Evolutionary conservation across 2,329 filamentous ascomycete species (phyloP), one percentile per base, ranked within the genome.

Genomic region (Gyromitra esculenta): DNA sequence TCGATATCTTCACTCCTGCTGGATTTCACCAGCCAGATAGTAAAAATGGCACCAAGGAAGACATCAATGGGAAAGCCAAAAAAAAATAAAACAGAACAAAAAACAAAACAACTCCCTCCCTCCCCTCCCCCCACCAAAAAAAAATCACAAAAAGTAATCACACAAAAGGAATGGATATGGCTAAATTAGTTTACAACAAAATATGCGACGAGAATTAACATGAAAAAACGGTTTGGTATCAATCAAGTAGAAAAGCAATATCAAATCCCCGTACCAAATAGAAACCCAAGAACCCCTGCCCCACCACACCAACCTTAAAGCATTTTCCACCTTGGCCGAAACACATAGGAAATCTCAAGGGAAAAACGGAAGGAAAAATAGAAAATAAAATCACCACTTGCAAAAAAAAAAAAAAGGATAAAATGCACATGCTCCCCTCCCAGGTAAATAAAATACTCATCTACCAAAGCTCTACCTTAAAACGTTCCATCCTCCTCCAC

Each of bases 331-430:
- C 65, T 62, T 78, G 25, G 77, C 75, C 41, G 41, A 31, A 21
- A 18, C 65, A 48, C 54, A 48, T 60, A 69, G 25, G 31, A 78
- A 68, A 73, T 31, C 25, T 31, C 25, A 31, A 75, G 77, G 74
- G 78, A 77, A 65, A 78, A 75, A 79, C 71, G 77, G 73, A 78
- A 77, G 78, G 45, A 74, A 75, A 75, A 54, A 7, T 67, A 66
- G 76, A 39, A 63, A 50, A 60, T 5, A 59, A 48, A 52, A 41
- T 45, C 41, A 62, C 39, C 18, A 62, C 79, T 80, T 76, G 80
- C 82, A 81, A 79, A 79, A 80, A 78, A 81, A 79, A 80, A 79
- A 81, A 80, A 68, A 65, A n/a, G n/a, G 25, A 31, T 31, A 65
- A 63, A 76, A 73, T 52, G 57, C 72, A 70, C 59, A 65, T 65